Conservation (phyloP, 768 basidiomycete species). For the Boletus speciosus region DNA sequence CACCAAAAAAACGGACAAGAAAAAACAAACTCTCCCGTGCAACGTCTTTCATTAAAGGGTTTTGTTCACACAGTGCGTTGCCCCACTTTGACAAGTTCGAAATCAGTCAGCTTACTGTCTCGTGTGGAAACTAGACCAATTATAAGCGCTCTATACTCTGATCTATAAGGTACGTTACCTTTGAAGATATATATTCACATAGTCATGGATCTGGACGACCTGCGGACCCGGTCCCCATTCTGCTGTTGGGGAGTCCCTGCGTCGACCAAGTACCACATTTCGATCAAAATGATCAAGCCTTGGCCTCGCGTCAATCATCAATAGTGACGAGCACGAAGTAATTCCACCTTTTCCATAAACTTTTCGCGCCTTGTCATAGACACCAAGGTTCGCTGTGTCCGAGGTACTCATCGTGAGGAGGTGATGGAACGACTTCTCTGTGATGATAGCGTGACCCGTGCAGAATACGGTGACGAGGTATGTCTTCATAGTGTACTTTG, state of each 20-base stretch:
- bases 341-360: constrained; percentile 15
- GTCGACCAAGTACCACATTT: constrained; percentile 18
- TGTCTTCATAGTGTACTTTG: constrained; percentile 8
- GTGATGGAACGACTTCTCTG: constrained; percentile 22
- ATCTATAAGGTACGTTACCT: not conserved
- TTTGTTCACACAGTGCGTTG: not conserved
- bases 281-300: constrained; percentile 15
- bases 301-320: not conserved
- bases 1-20: not conserved
- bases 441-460: constrained; percentile 3
- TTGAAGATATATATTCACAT: constrained; percentile 1
- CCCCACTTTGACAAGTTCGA: not conserved
- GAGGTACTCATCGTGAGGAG: constrained; percentile 7
- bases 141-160: not conserved
- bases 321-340: not conserved
- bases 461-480: constrained; percentile 24
- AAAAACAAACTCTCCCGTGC: not conserved
- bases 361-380: constrained; percentile 12
- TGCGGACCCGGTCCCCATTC: not conserved
- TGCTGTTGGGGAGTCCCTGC: not conserved
- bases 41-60: not conserved
- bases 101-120: not conserved
- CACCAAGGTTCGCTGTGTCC: constrained; percentile 16
- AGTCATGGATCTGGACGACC: constrained; percentile 16
- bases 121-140: not conserved